Conservation (phyloP, 2,329 filamentous ascomycete genomes). For the Berkeleyomyces basicola region DNA sequence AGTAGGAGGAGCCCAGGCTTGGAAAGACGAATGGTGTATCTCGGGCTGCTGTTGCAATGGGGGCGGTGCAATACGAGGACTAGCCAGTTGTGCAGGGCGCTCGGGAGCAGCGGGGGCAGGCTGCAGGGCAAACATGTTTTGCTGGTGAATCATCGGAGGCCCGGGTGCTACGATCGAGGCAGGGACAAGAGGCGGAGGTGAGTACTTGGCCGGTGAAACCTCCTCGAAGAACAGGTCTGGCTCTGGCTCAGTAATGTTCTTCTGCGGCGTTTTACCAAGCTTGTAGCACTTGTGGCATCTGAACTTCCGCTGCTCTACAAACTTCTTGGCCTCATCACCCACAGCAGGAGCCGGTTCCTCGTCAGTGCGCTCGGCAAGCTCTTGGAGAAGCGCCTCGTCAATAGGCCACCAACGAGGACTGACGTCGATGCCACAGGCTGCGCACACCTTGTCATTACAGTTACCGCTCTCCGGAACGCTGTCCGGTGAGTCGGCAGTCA, state of each 20-base stretch:
- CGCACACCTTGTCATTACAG: slow-evolving; percentile 38
- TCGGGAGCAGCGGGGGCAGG: slow-evolving; percentile 13
- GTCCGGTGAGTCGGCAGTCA: slow-evolving; percentile 13
- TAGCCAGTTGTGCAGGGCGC: slow-evolving; percentile 16
- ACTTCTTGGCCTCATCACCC: slow-evolving; percentile 40
- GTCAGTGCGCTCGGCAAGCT: slow-evolving; percentile 29
- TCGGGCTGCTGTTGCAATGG: slow-evolving; percentile 4
- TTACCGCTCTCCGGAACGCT: slow-evolving; percentile 20
- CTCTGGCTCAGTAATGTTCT: slow-evolving; percentile 17
- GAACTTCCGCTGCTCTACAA: slow-evolving; percentile 42
- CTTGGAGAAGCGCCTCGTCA: slow-evolving; percentile 33
- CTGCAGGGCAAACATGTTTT: neutral
- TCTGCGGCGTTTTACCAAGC: slow-evolving; percentile 28
- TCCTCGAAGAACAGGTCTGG: slow-evolving; percentile 12
- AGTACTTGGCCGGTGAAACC: neutral
- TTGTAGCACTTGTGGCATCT: slow-evolving; percentile 65
- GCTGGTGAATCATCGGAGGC: slow-evolving; percentile 6
- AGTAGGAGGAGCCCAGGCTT: slow-evolving; percentile 3
- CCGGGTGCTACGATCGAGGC: neutral
- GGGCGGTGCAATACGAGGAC: slow-evolving; percentile 4
- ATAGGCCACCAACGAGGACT: slow-evolving; percentile 60
- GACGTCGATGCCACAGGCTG: slow-evolving; percentile 50
- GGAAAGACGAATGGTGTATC: slow-evolving; percentile 1
- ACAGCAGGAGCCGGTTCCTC: slow-evolving; percentile 27
- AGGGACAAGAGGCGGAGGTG: neutral